Conservation (phyloP, 768 basidiomycete species). For the Auricularia heimuer region DNA sequence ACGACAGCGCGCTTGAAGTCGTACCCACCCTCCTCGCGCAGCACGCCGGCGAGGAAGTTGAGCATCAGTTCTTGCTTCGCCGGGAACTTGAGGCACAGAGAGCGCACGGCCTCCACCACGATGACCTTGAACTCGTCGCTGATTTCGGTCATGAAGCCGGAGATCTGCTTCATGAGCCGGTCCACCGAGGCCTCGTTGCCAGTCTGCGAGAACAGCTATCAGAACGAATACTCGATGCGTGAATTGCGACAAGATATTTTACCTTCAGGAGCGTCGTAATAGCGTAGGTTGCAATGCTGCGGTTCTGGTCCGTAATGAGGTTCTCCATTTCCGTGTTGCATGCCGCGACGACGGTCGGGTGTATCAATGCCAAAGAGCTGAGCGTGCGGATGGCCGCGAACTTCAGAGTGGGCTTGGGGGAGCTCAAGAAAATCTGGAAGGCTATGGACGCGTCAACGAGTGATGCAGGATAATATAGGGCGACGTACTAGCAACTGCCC, state of each 20-base stretch:
- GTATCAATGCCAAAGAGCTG: conserved; percentile 74
- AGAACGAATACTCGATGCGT: background rate
- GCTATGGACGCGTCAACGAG: conserved; percentile 36
- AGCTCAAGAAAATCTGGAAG: conserved; percentile 90
- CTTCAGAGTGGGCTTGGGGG: conserved; percentile 89
- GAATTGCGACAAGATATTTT: background rate
- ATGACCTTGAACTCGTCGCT: conserved; percentile 99
- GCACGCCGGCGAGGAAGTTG: conserved; percentile 89
- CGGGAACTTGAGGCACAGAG: conserved; percentile 98
- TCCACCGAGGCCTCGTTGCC: conserved; percentile 99
- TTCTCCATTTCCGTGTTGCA: conserved; percentile 97
- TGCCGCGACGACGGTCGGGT: conserved; percentile 76
- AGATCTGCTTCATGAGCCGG: conserved; percentile 97
- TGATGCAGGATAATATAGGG: background rate
- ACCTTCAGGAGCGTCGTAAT: conserved; percentile 98
- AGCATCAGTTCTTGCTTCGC: conserved; percentile 96
- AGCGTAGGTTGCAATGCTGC: conserved; percentile 95
- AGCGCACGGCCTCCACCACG: conserved; percentile 96
- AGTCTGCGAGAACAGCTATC: conserved; percentile 43
- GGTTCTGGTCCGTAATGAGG: conserved; percentile 89
- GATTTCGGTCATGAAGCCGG: conserved; percentile 98
- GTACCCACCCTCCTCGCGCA: conserved; percentile 97
- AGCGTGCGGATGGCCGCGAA: conserved; percentile 96
- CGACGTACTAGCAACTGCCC: conserved; percentile 76
- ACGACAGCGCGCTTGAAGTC: conserved; percentile 99